Evolutionary conservation across 768 basidiomycete genomes (phyloP).

Genomic region (Sporobolomyces roseus): DNA sequence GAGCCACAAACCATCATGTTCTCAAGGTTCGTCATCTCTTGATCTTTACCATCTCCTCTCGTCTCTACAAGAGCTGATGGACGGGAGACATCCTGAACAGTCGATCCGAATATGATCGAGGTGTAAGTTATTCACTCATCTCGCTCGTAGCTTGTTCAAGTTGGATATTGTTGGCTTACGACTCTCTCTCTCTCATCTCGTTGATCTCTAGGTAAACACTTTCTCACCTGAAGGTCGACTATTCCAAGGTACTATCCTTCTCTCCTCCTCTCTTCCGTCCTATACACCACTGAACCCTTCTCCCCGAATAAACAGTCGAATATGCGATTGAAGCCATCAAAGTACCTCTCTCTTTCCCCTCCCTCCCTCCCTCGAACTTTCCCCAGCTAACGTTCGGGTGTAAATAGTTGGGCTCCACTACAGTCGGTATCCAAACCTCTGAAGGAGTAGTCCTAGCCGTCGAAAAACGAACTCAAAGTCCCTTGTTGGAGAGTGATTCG

Average conservation of each 20-base stretch:
- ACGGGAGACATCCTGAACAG: constrained; percentile 7
- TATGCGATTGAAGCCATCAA: constrained; percentile 99
- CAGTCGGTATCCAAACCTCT: constrained; percentile 86
- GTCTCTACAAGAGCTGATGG: too few species aligned
- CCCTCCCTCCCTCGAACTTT: neutral
- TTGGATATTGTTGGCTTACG: neutral
- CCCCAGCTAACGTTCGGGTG: neutral
- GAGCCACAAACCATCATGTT: constrained; percentile 20
- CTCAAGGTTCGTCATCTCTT: constrained; percentile 29
- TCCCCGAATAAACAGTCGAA: constrained; percentile 62
- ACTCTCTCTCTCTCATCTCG: neutral
- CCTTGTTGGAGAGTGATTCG: constrained; percentile 86
- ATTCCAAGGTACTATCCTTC: constrained; percentile 73
- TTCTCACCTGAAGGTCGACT: constrained; percentile 97
- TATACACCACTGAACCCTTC: too few species aligned
- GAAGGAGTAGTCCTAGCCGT: constrained; percentile 89
- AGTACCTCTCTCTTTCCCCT: constrained; percentile 51
- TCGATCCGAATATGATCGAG: constrained; percentile 42
- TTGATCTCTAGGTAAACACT: constrained; percentile 67
- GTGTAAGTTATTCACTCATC: too few species aligned
- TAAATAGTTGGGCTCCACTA: constrained; percentile 93
- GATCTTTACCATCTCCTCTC: constrained; percentile 8
- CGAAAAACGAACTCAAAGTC: constrained; percentile 97
- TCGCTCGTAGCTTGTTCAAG: too few species aligned
- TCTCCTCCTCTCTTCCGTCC: neutral